phyloP scores from a whole-genome alignment of 1,284 basidiomycete genomes.

The Cystobasidiaceae sp. region DNA sequence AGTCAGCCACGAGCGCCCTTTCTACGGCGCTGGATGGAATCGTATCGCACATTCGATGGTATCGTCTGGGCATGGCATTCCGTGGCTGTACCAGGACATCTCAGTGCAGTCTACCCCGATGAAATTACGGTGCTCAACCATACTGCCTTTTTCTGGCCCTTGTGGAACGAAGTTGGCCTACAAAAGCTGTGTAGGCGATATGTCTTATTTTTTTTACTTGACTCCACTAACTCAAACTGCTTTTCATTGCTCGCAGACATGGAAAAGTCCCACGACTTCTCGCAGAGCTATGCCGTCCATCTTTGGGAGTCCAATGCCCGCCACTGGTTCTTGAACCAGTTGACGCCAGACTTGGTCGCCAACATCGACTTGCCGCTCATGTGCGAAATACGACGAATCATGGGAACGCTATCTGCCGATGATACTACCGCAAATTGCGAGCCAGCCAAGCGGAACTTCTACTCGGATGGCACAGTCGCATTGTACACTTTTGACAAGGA shows the following conservation, averaged over 20 bases:
- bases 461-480: not conserved
- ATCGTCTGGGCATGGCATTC: not conserved
- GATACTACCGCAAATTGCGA: not conserved
- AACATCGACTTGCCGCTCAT: not conserved
- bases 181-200: not conserved
- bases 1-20: slow-evolving; percentile 48
- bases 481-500: not conserved
- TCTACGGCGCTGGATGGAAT: slow-evolving; percentile 36
- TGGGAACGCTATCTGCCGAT: not conserved
- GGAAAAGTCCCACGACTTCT: not conserved
- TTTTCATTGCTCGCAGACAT: no score
- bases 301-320: not conserved
- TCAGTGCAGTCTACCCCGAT: slow-evolving; percentile 41
- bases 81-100: not conserved
- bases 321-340: not conserved
- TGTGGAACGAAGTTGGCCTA: not conserved
- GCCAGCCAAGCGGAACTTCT: not conserved
- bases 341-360: not conserved
- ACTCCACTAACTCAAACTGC: not conserved
- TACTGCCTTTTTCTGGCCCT: slow-evolving; percentile 52
- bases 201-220: not conserved
- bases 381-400: not conserved
- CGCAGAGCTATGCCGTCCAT: not conserved
- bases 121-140: slow-evolving; percentile 51
- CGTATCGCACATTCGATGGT: slow-evolving; percentile 9